Percentiles rank a stretch among this genome's conserved stretches.
phyloP scores from a whole-genome alignment of 2,329 filamentous ascomycete species.

The Diplodia seriata region DNA sequence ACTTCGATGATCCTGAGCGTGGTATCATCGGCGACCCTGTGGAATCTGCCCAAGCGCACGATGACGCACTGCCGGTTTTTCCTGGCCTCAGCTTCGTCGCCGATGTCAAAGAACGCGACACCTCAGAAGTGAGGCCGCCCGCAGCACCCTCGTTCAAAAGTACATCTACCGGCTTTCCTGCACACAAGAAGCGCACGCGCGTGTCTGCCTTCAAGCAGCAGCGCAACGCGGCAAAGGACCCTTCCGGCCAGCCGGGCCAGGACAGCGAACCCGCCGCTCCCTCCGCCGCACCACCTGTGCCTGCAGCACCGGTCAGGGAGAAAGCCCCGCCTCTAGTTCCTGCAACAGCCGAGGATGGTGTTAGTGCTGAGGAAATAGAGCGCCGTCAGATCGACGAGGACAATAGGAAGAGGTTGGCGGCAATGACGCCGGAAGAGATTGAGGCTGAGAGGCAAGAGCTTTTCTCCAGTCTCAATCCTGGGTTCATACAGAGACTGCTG shows the following conservation, averaged over 20 bases:
- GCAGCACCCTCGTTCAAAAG: constrained; percentile 66
- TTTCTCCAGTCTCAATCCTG: constrained; percentile 76
- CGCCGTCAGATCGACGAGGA: constrained; percentile 79
- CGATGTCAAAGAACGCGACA: constrained; percentile 80
- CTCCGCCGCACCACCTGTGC: constrained; percentile 2
- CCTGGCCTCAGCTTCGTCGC: constrained; percentile 61
- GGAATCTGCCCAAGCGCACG: constrained; percentile 43
- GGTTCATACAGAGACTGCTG: constrained; percentile 77
- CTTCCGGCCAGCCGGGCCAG: neutral
- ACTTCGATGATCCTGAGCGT: constrained; percentile 55
- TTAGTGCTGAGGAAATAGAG: constrained; percentile 61
- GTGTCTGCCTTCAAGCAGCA: constrained; percentile 82
- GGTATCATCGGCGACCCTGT: constrained; percentile 55
- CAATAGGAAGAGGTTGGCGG: constrained; percentile 74
- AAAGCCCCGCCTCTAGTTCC: neutral
- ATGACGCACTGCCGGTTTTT: constrained; percentile 40
- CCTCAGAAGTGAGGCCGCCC: constrained; percentile 66
- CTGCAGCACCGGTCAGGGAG: neutral
- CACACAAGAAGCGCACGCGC: constrained; percentile 77
- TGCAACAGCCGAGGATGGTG: neutral
- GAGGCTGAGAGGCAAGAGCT: constrained; percentile 80
- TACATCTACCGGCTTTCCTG: constrained; percentile 76
- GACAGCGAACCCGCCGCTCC: neutral
- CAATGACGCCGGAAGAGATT: constrained; percentile 85
- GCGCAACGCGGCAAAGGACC: constrained; percentile 44